Evolutionary conservation across 2,329 filamentous ascomycete species (phyloP).

Genomic region (Dactylellina cionopaga): DNA sequence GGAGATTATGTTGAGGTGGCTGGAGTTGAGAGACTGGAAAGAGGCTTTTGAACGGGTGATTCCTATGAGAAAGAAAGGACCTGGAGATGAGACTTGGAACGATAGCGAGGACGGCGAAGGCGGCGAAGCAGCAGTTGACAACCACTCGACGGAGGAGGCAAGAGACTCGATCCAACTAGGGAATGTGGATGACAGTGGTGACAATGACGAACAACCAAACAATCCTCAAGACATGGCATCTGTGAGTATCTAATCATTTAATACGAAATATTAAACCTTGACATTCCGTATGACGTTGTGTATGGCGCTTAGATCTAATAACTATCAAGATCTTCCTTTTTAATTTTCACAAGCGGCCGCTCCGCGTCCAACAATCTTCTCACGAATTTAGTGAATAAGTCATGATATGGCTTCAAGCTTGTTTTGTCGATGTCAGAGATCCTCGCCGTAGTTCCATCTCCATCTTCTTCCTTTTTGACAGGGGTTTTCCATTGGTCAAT

Average conservation of each 20-base stretch:
- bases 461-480: conserved; percentile 60
- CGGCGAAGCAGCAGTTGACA: not conserved
- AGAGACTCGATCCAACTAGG: not conserved
- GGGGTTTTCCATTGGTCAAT: conserved; percentile 80
- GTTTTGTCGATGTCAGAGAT: conserved; percentile 96
- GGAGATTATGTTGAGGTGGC: conserved; percentile 94
- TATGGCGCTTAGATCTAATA: conserved; percentile 15
- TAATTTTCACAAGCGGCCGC: conserved; percentile 7
- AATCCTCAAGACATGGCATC: not conserved
- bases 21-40: conserved; percentile 91
- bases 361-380: conserved; percentile 31
- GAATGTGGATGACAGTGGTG: conserved; percentile 5
- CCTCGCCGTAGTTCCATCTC: conserved; percentile 60
- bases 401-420: conserved; percentile 88
- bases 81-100: conserved; percentile 72
- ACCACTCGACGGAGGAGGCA: not conserved
- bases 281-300: not conserved
- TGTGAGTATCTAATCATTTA: not conserved
- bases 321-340: conserved; percentile 20
- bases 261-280: not conserved
- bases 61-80: conserved; percentile 78
- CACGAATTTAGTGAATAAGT: conserved; percentile 87
- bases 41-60: conserved; percentile 87
- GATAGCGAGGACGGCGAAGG: conserved; percentile 6
- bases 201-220: not conserved